Conservation (phyloP, 805 yeast genomes). For the Zygoascus flipseniorum region DNA sequence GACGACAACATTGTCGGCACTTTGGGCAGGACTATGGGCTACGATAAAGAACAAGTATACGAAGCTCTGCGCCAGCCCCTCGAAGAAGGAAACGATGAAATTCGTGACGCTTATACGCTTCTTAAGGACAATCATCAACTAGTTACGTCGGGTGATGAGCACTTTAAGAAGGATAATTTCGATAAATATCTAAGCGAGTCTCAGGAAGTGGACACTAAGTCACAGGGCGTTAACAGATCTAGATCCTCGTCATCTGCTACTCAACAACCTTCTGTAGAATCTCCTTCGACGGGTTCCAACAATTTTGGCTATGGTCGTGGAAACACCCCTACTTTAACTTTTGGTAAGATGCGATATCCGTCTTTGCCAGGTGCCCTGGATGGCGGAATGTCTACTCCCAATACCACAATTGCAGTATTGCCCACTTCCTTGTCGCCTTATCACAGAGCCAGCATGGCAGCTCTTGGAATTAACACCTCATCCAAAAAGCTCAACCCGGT, state of each 20-base stretch:
- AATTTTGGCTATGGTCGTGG: constrained; percentile 15
- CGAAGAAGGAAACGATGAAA: constrained; percentile 44
- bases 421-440: constrained; percentile 93
- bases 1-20: constrained; percentile 73
- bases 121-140: constrained; percentile 59
- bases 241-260: constrained; percentile 1
- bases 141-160: constrained; percentile 14
- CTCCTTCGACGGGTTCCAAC: neutral
- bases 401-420: constrained; percentile 80
- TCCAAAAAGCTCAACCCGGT: constrained; percentile 31
- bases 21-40: constrained; percentile 78
- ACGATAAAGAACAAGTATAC: constrained; percentile 71
- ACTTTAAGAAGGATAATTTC: constrained; percentile 16
- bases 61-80: constrained; percentile 47
- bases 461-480: constrained; percentile 40
- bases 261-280: constrained; percentile 1
- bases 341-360: constrained; percentile 31
- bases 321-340: constrained; percentile 31
- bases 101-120: constrained; percentile 74
- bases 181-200: constrained; percentile 13
- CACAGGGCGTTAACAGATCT: neutral
- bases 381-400: constrained; percentile 36
- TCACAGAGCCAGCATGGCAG: constrained; percentile 87
- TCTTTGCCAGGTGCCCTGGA: constrained; percentile 20
- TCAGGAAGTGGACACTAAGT: neutral